Conservation (phyloP, 441 rosid species). For the Erodium texanum region DNA sequence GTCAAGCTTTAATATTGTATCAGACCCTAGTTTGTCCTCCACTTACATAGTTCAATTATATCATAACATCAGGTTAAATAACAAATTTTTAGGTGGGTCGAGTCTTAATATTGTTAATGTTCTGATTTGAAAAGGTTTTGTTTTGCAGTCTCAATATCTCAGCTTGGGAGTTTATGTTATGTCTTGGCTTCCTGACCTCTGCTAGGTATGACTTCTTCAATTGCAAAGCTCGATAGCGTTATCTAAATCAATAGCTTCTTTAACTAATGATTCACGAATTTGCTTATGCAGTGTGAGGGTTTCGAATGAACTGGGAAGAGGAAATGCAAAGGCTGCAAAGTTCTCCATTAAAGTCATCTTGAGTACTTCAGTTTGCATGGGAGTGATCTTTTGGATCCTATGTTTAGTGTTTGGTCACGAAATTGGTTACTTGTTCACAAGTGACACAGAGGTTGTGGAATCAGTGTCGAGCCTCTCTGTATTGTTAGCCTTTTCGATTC, state of each 20-base stretch:
- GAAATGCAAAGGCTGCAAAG: conserved; percentile 42
- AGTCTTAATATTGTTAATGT: neutral
- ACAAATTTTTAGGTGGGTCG: too few species aligned
- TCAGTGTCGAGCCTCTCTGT: conserved; percentile 38
- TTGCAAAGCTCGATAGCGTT: neutral
- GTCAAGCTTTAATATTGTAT: too few species aligned
- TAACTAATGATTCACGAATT: too few species aligned
- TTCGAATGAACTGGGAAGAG: conserved; percentile 65
- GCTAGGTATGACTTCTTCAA: conserved; percentile 35
- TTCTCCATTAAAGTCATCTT: conserved; percentile 45
- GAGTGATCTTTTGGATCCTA: conserved; percentile 30
- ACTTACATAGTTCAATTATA: too few species aligned
- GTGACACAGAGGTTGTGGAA: conserved; percentile 31
- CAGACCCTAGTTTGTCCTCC: too few species aligned
- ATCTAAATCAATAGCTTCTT: neutral
- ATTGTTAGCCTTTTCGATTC: conserved; percentile 44
- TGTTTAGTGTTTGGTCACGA: conserved; percentile 37
- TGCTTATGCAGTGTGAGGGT: conserved; percentile 42
- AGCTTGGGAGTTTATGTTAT: conserved; percentile 41
- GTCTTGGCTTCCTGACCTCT: conserved; percentile 51
- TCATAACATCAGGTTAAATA: too few species aligned
- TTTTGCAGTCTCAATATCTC: conserved; percentile 38
- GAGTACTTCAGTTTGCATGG: conserved; percentile 28
- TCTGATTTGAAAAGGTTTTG: neutral
- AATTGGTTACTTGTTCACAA: conserved; percentile 40